Evolutionary conservation across 345 rosid species (phyloP), one percentile per base, ranked within the genome.

Genomic region (Orychophragmus violaceus): DNA sequence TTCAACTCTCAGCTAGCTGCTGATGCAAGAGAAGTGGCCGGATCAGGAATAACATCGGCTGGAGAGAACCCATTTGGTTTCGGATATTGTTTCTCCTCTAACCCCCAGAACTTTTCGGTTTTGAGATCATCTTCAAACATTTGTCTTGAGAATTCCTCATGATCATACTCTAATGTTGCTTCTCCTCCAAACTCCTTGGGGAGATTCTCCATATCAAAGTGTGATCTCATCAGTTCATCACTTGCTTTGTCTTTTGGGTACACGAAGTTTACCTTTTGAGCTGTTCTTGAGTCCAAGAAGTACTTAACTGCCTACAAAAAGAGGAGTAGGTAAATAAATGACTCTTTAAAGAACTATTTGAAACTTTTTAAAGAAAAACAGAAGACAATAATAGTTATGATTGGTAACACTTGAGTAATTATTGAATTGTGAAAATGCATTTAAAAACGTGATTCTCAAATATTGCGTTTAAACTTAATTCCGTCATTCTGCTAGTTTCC

Each of bases 181-280:
- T 83, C 76, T 12, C 97, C 99, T 19, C 97, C 97, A 44, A 90
- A 88, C 51, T 94, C 99, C 18, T 37, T 59, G 0, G 99, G 96
- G 11, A 90, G 89, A 73, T 90, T 87, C 69, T 88, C 87, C 7
- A 80, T 65, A 50, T 94, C 99, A 52, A 94, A 87, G 60, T 82
- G 74, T 6, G 83, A 67, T 37, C 39, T 77, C 97, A 90, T 85
- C 50, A 88, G 66, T 75, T 87, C 95, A 25, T 80, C 71, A 17
- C 97, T 90, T 12, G 74, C 74, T 82, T 84, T 81, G 23, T 82
- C 82, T 23, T 85, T 90, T 0, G 95, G 88, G 65, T 88, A 90
- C 18, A 94, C 90, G 69, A 94, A 90, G 45, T 81, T 87, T 80
- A 88, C 91, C 81, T 94, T 94, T 78, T 87, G 79, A 30, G 64